Base-by-base conservation (phyloP, 768 basidiomycete species). In the Phylloporus sp. region DNA sequence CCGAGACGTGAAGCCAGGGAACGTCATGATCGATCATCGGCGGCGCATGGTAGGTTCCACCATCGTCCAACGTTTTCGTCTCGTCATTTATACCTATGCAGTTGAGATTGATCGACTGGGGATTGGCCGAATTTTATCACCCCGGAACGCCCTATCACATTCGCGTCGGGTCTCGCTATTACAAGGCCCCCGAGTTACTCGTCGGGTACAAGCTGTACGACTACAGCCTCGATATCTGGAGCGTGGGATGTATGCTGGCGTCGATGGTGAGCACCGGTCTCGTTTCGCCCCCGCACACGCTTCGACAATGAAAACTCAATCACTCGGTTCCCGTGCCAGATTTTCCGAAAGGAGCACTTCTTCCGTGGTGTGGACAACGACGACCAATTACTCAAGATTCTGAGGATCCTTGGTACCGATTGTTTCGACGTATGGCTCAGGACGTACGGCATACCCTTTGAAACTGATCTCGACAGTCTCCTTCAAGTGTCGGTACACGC, bases 71-170 rank as follows among this genome's bases (percentile, higher is more conserved):
- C n/a, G 10, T 7, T 24, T 32, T 2, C n/a, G 22, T 17, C 27
- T 8, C 18, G 37, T 26, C 20, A 29, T 9, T 34, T 23, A 38
- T 49, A 38, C 48, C 32, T 14, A 26, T 50, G 23, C 51, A 78
- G 78, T 59, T 79, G 38, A 68, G 75, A 21, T 62, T 86, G 48
- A 86, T 86, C 51, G 84, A 86, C 65, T 86, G 84, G 84, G 84
- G 84, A 27, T 64, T 86, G 44, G 84, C 83, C 28, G 84, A 86
- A 60, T 86, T 86, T 63, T 86, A 86, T 61, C 82, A 84, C 55
- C 78, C 82, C 3, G 74, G 75, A 38, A 80, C 78, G 37, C 76
- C 82, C 28, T 84, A 84, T 66, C 84, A 86, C 58, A 81, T 86
- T 48, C 76, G 84, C 24, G 84, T 86, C 18, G 82, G 83, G 17